Base-by-base conservation (phyloP, 2,329 filamentous ascomycete genomes). In the Penicillium palitans region DNA sequence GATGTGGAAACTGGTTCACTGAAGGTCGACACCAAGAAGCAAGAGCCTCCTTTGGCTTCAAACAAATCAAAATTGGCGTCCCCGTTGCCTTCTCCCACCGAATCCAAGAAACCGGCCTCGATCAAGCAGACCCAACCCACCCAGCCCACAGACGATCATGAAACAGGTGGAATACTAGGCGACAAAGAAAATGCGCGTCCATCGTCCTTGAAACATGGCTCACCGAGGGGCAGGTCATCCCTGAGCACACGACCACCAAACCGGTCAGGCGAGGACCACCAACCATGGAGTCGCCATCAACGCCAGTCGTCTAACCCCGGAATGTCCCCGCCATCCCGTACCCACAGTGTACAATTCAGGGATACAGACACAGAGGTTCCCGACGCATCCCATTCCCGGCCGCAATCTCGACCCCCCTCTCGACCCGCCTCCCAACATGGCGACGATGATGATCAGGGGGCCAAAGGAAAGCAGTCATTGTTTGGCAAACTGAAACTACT, bases 401-500 rank as follows among this genome's bases (percentile, higher is more conserved):
- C 79, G 21, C 84, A 87, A 63, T 84, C 83, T 4, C 84, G 84
- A 47, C 49, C 49, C 8, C n/a, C 12, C 17, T 56, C 53, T 5
- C 84, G 83, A 53, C 48, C 49, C 12, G 24, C 21, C 19, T 56
- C 53, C 12, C 39, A 56, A 78, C 86, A 89, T 31, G 72, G 66
- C 0, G 80, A 81, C 46, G 87, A 89, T 52, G 81, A 76, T n/a
- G 89, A 90, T 39, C 77, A 78, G 9, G 73, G 80, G 15, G 79
- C 77, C 57, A 88, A 87, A 73, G 83, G 82, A 59, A 80, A 74
- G 55, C 83, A 84, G 24, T 88, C 88, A 25, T 82, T 96, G 63
- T 91, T 96, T 75, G 88, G 88, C 19, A 92, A 89, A 72, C 75
- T 96, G 62, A 91, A 90, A 71, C 88, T 90, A 4, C 78, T 96